Conservation (phyloP, 1,284 basidiomycete species). For the Sphaerobolus stellatus region DNA sequence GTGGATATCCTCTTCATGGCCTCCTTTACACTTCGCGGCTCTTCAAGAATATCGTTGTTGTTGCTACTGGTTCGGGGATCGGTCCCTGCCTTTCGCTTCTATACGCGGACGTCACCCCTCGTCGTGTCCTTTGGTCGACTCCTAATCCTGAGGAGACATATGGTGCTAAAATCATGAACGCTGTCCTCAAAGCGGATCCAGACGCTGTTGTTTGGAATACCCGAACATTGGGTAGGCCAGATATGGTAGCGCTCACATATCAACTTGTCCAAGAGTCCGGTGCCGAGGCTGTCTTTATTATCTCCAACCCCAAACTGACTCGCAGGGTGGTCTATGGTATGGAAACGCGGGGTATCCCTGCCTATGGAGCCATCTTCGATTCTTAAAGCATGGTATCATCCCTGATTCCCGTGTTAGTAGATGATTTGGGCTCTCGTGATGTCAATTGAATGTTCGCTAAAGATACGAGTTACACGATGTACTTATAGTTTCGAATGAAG, state of each 20-base stretch:
- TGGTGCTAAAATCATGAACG: conserved; percentile 33
- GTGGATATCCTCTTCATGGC: conserved; percentile 37
- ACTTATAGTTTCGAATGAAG: too few species aligned
- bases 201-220: conserved; percentile 38
- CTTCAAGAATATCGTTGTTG: conserved; percentile 39
- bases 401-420: too few species aligned
- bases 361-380: conserved; percentile 41
- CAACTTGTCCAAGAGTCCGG: conserved; percentile 32
- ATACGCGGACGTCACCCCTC: conserved; percentile 33
- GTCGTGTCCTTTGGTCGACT: conserved; percentile 39
- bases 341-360: conserved; percentile 39
- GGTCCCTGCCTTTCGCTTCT: conserved; percentile 37
- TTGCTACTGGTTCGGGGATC: conserved; percentile 40
- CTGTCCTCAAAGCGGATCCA: conserved; percentile 35
- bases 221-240: conserved; percentile 34
- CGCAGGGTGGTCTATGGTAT: conserved; percentile 38
- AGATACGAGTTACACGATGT: too few species aligned
- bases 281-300: conserved; percentile 40
- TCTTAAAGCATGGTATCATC: too few species aligned
- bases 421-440: too few species aligned
- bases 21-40: conserved; percentile 35
- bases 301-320: conserved; percentile 38
- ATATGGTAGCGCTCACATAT: conserved; percentile 13
- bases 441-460: too few species aligned
- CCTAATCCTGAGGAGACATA: conserved; percentile 36